These are phyloP conservation scores for Kodamaea suecica DNA, from an alignment of 1,139 yeast genomes.

Conservation along the genomic window DNA sequence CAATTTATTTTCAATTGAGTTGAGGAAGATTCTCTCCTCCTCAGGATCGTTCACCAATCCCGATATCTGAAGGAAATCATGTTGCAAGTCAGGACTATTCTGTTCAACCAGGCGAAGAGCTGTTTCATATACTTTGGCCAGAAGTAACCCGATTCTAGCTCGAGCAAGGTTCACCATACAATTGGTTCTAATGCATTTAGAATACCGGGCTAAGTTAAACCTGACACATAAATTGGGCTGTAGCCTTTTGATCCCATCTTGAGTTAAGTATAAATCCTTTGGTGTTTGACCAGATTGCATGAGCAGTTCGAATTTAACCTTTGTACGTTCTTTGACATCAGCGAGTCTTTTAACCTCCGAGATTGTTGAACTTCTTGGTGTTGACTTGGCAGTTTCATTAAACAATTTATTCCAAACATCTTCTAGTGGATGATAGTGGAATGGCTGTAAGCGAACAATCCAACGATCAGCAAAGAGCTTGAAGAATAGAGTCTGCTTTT, in stretches of 20 bases:
- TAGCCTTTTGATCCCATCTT: conserved; percentile 39
- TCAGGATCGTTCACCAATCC: conserved; percentile 44
- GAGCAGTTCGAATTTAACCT: conserved; percentile 37
- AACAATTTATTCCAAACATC: conserved; percentile 59
- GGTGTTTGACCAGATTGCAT: conserved; percentile 32
- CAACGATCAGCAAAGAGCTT: conserved; percentile 56
- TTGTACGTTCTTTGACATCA: conserved; percentile 64
- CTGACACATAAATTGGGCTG: conserved; percentile 53
- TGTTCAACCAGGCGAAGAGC: conserved; percentile 61
- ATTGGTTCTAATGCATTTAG: conserved; percentile 61
- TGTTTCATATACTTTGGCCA: conserved; percentile 62
- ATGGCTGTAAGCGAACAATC: conserved; percentile 47
- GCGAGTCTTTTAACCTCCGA: conserved; percentile 62
- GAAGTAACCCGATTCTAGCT: conserved; percentile 66
- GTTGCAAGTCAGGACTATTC: conserved; percentile 42
- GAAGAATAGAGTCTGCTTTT: conserved; percentile 37
- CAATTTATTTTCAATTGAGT: conserved; percentile 32
- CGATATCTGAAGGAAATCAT: conserved; percentile 30
- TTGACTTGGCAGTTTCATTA: conserved; percentile 46
- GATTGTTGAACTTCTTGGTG: conserved; percentile 50
- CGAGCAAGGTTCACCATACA: conserved; percentile 63
- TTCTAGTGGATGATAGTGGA: conserved; percentile 42
- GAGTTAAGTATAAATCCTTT: conserved; percentile 28
- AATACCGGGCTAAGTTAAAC: conserved; percentile 63
- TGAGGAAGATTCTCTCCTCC: conserved; percentile 28